Evolutionary conservation across 2,329 filamentous ascomycete genomes (phyloP).

Genomic region (Diaporthe ilicicola): DNA sequence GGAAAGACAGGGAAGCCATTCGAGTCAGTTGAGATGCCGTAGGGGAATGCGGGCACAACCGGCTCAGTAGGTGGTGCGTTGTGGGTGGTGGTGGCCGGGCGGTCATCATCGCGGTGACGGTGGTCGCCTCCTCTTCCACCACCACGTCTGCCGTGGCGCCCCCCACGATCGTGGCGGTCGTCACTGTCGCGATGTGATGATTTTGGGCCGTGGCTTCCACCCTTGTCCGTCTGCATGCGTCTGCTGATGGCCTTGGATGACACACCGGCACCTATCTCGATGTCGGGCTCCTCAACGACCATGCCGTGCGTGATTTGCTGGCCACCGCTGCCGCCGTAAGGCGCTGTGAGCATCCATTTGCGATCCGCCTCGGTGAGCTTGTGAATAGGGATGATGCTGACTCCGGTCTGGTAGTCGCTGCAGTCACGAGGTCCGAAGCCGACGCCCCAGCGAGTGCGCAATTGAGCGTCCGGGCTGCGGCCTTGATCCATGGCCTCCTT

Average conservation of each 20-base stretch:
- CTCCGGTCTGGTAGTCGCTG: slow-evolving; percentile 90
- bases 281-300: slow-evolving; percentile 96
- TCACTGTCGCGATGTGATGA: slow-evolving; percentile 59
- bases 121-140: slow-evolving; percentile 35
- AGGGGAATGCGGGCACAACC: slow-evolving; percentile 49
- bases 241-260: slow-evolving; percentile 87
- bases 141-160: slow-evolving; percentile 34
- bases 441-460: slow-evolving; percentile 95
- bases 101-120: slow-evolving; percentile 41
- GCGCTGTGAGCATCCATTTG: slow-evolving; percentile 96
- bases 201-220: slow-evolving; percentile 70
- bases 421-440: slow-evolving; percentile 97
- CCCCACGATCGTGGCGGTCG: slow-evolving; percentile 30
- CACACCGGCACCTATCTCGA: slow-evolving; percentile 96
- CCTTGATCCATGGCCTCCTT: slow-evolving; percentile 88
- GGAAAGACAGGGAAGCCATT: slow-evolving; percentile 62
- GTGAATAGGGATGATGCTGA: slow-evolving; percentile 92
- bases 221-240: slow-evolving; percentile 74
- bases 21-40: slow-evolving; percentile 52
- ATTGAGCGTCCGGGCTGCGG: slow-evolving; percentile 75
- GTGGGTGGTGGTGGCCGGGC: slow-evolving; percentile 37
- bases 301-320: slow-evolving; percentile 81
- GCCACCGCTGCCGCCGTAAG: slow-evolving; percentile 92
- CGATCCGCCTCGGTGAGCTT: slow-evolving; percentile 94
- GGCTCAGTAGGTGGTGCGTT: slow-evolving; percentile 38